Evolutionary conservation across 139 green algal species (phyloP).

Genomic region (Astrephomene gubernaculifera): DNA sequence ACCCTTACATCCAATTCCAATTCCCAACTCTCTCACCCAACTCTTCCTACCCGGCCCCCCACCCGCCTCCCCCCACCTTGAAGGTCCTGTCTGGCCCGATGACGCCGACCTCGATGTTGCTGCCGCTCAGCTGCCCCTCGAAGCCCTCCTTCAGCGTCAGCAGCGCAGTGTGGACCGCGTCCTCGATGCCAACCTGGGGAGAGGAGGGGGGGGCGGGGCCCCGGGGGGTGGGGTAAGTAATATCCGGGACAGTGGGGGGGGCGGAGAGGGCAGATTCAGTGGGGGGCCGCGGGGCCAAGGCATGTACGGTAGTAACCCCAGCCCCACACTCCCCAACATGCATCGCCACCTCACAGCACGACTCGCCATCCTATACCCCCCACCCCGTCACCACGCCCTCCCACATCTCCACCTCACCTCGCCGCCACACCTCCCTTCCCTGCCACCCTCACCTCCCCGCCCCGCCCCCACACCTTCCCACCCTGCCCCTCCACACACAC

Average conservation of each 20-base stretch:
- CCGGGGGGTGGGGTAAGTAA: too few relatives aligned
- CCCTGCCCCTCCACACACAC: constrained; percentile 48
- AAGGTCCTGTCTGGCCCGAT: constrained; percentile 95
- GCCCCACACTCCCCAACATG: too few relatives aligned
- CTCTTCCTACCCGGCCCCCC: too few relatives aligned
- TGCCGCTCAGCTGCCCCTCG: constrained; percentile 79
- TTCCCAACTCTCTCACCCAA: too few relatives aligned
- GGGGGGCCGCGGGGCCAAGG: too few relatives aligned
- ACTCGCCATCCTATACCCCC: too few relatives aligned
- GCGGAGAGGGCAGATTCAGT: too few relatives aligned
- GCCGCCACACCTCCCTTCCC: background rate
- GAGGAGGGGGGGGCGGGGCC: background rate
- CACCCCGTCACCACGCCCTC: background rate
- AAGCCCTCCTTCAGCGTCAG: constrained; percentile 99
- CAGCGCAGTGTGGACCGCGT: constrained; percentile 98
- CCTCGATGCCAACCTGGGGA: constrained; percentile 94
- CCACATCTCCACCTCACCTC: background rate
- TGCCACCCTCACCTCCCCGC: background rate
- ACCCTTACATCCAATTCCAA: too few relatives aligned
- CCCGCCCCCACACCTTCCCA: background rate
- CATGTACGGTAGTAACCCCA: too few relatives aligned
- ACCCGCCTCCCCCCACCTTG: constrained; percentile 17
- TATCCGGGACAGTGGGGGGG: background rate
- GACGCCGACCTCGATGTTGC: constrained; percentile 86
- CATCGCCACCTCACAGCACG: too few relatives aligned